Evolutionary conservation across 139 green algal species (phyloP), one percentile per base, ranked within the genome.

Genomic region (Chlamydomonas sp.): DNA sequence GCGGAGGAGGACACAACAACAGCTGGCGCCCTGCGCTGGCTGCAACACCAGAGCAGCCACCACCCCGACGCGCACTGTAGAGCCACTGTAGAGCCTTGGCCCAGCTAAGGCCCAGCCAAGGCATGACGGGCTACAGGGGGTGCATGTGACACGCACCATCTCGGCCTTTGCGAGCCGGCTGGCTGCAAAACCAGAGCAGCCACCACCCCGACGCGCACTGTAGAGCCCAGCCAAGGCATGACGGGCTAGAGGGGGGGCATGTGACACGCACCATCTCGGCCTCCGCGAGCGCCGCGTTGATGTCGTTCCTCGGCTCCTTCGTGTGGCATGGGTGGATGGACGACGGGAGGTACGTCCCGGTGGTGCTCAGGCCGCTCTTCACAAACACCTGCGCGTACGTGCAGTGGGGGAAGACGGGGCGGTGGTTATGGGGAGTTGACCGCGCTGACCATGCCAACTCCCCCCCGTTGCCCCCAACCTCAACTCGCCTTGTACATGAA

Each of bases 251-350:
- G n/a, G n/a, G n/a, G n/a, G n/a, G n/a, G n/a, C n/a, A n/a, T n/a
- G n/a, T n/a, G n/a, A n/a, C n/a, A n/a, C n/a, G n/a, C n/a, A 88
- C 83, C 77, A 87, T 83, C 72, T 91, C 83, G 5, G 85, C 84
- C 78, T 94, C 88, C 48, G 76, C 68, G 33, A 83, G 79, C 2
- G 88, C 84, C 0, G 58, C 69, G 63, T 75, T 73, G 71, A 93
- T 84, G 50, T 84, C 75, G 33, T 73, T 79, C 28, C 67, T 74
- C 1, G 81, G 75, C 47, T 75, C 57, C 68, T 81, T 81, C 36
- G 70, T 79, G 59, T 76, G 73, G 37, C 72, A 65, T 1, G 81
- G 81, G 68, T 84, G 77, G 67, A 87, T 80, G 72, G 67, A 77
- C 3, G 76, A 43, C 3, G 77, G 81, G 58, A 87, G 71, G 68